Conservation (phyloP, 257 asterid genomes). For the Prunella vulgaris region DNA sequence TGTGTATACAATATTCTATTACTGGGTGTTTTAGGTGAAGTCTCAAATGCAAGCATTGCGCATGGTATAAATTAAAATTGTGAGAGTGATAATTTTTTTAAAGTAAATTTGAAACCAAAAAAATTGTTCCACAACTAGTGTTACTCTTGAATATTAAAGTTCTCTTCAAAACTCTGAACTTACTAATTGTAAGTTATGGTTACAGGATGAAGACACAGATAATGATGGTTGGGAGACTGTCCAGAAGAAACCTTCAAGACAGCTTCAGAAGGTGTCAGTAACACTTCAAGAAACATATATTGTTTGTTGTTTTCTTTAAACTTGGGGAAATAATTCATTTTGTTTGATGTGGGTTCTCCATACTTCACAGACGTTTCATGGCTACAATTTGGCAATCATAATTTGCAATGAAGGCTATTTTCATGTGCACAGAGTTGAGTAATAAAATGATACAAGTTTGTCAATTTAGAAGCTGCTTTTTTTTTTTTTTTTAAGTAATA, state of each 20-base stretch:
- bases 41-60: conserved; percentile 15
- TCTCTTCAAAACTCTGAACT: background rate
- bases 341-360: background rate
- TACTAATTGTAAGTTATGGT: conserved; percentile 18
- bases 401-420: background rate
- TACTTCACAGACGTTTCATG: conserved; percentile 10
- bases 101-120: conserved; percentile 17
- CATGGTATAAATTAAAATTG: conserved; percentile 18
- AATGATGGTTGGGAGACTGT: conserved; percentile 84
- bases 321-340: background rate
- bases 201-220: conserved; percentile 42
- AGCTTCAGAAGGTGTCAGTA: conserved; percentile 48
- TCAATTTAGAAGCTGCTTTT: background rate
- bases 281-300: background rate
- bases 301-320: background rate
- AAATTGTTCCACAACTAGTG: conserved; percentile 20
- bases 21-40: conserved; percentile 1
- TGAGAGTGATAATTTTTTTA: conserved; percentile 14
- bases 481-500: too few relatives aligned
- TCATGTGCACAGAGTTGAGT: background rate
- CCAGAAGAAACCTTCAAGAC: conserved; percentile 49
- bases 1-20: background rate
- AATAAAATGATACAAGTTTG: background rate
- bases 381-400: background rate
- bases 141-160: conserved; percentile 8